Conservation (phyloP, 441 rosid genomes). For the Pelargonium citronellum region DNA sequence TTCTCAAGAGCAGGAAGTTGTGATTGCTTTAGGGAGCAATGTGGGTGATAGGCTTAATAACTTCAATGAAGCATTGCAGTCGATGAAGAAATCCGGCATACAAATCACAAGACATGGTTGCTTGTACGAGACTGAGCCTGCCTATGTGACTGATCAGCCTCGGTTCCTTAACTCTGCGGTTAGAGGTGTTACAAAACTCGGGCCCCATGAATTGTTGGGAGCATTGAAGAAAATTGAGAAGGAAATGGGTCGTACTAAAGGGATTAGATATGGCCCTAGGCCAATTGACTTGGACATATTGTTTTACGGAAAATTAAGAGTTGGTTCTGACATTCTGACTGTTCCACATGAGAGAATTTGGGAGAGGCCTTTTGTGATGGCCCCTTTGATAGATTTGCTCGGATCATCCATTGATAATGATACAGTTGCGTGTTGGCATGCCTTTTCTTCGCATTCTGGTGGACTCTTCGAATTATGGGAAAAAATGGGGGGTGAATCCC, state of each 20-base stretch:
- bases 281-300: constrained; percentile 86
- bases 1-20: constrained; percentile 69
- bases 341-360: constrained; percentile 84
- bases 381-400: constrained; percentile 74
- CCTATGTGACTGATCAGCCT: constrained; percentile 87
- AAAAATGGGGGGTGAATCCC: constrained; percentile 67
- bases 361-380: constrained; percentile 93
- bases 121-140: constrained; percentile 86
- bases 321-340: constrained; percentile 48
- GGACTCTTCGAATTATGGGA: constrained; percentile 64
- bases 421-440: constrained; percentile 72
- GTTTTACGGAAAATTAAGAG: constrained; percentile 67
- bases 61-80: constrained; percentile 54
- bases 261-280: constrained; percentile 83
- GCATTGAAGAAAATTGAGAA: constrained; percentile 72
- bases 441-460: constrained; percentile 45
- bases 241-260: constrained; percentile 70
- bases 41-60: constrained; percentile 69
- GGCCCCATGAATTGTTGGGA: constrained; percentile 69
- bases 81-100: constrained; percentile 63
- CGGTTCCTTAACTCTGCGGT: constrained; percentile 83
- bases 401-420: constrained; percentile 62
- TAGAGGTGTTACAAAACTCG: constrained; percentile 70
- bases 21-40: constrained; percentile 90
- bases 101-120: constrained; percentile 62